Percentiles rank a stretch among this genome's conserved stretches.
These are phyloP conservation scores for Cornus kousa DNA, from an alignment of 148 eudicot genomes.

Conservation along the genomic window DNA sequence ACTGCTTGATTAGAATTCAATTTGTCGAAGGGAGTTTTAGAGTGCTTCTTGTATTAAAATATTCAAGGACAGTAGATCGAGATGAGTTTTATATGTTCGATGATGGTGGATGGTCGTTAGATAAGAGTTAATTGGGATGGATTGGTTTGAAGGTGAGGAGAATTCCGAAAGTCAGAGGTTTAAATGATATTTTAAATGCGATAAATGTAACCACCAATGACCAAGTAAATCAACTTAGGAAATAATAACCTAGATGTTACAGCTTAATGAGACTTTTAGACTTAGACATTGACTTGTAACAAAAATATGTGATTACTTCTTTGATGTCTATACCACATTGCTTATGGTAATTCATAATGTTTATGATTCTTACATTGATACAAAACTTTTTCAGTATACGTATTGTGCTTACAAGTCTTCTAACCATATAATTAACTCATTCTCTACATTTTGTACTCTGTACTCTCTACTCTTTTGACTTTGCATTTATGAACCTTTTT, in stretches of 20 bases:
- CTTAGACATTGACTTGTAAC: background rate
- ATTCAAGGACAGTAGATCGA: background rate
- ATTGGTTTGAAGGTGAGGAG: background rate
- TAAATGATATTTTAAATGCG: background rate
- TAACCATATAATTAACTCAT: background rate
- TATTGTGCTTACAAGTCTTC: background rate
- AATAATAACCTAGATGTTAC: background rate
- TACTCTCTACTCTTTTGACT: background rate
- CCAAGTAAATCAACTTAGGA: slow-evolving; percentile 7
- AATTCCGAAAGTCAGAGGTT: background rate
- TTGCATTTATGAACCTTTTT: background rate
- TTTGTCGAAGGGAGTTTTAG: background rate
- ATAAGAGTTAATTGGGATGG: background rate
- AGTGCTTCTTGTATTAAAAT: no score
- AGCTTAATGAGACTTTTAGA: background rate
- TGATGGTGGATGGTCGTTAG: background rate
- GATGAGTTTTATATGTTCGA: background rate
- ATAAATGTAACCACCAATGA: background rate
- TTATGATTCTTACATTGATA: background rate
- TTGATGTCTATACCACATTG: background rate
- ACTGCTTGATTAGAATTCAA: background rate
- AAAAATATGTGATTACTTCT: background rate
- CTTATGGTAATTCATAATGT: background rate
- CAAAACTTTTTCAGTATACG: background rate
- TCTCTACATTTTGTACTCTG: background rate